A percentile compares a stretch with the other conserved stretches of the same genome.
These are phyloP conservation scores for Mucor lusitanicus DNA, from an alignment of 371 early-diverging fungal species.

Conservation along the genomic window DNA sequence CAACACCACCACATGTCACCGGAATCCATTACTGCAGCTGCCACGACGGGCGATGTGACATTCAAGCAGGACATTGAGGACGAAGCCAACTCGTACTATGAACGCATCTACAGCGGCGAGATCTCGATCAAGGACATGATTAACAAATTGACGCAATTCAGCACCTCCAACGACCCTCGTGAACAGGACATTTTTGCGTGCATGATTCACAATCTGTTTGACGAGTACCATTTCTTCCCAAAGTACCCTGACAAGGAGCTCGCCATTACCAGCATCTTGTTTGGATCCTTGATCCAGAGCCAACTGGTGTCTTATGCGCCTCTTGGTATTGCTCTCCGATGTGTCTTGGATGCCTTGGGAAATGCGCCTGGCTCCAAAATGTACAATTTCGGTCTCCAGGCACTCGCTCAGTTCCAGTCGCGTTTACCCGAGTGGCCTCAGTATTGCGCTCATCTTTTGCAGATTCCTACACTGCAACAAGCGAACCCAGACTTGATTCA, in stretches of 20 bases:
- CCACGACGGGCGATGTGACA: slow-evolving; percentile 25
- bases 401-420: slow-evolving; percentile 80
- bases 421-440: slow-evolving; percentile 91
- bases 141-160: slow-evolving; percentile 70
- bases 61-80: slow-evolving; percentile 62
- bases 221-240: slow-evolving; percentile 92
- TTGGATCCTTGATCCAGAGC: slow-evolving; percentile 87
- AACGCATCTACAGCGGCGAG: slow-evolving; percentile 78
- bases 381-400: slow-evolving; percentile 89
- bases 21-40: not conserved
- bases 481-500: slow-evolving; percentile 75
- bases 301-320: slow-evolving; percentile 76
- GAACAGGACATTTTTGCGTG: slow-evolving; percentile 81
- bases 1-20: not conserved
- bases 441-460: slow-evolving; percentile 79
- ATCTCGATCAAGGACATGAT: slow-evolving; percentile 74
- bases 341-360: slow-evolving; percentile 83
- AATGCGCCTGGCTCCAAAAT: slow-evolving; percentile 80
- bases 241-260: slow-evolving; percentile 94
- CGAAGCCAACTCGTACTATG: slow-evolving; percentile 77
- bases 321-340: slow-evolving; percentile 80
- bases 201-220: slow-evolving; percentile 87
- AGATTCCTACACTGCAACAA: slow-evolving; percentile 79
- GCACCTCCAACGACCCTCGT: slow-evolving; percentile 64
- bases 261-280: slow-evolving; percentile 83